Evolutionary conservation across 2,329 filamentous ascomycete genomes (phyloP).

Genomic region (Claviceps capensis): DNA sequence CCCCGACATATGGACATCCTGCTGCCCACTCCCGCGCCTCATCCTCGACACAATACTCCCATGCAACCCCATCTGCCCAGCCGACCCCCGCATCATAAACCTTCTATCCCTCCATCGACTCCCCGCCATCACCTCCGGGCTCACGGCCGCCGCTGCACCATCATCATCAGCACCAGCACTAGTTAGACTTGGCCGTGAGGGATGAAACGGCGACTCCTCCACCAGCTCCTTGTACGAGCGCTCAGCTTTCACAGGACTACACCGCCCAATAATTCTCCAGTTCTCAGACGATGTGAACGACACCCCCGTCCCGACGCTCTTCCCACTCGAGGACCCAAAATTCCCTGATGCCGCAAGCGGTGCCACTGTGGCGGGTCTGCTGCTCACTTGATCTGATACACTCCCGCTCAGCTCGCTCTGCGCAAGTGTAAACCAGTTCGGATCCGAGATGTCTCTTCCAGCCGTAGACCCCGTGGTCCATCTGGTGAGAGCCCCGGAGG

Average conservation of each 20-base stretch:
- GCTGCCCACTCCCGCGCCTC: conserved; percentile 3
- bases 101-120: conserved; percentile 4
- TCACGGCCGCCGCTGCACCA: conserved; percentile 1
- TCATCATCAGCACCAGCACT: conserved; percentile 9
- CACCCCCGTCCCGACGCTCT: conserved; percentile 14
- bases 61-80: conserved; percentile 4
- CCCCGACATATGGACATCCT: conserved; percentile 7
- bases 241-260: conserved; percentile 14
- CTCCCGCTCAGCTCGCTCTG: conserved; percentile 13
- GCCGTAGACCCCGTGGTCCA: conserved; percentile 5
- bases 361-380: conserved; percentile 9
- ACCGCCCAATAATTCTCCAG: conserved; percentile 18
- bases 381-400: conserved; percentile 9
- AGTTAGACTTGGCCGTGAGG: conserved; percentile 16
- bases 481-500: conserved; percentile 1
- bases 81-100: background rate
- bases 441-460: conserved; percentile 2
- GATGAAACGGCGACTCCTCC: conserved; percentile 25
- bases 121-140: conserved; percentile 6
- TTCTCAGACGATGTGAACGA: conserved; percentile 25
- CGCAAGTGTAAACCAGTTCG: conserved; percentile 10
- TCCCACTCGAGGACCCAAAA: conserved; percentile 7
- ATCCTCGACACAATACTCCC: conserved; percentile 2
- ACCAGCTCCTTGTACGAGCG: conserved; percentile 21
- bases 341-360: conserved; percentile 9